Evolutionary conservation across 495 filamentous ascomycete genomes (phyloP), one percentile per base, ranked within the genome.

Genomic region (Aspergillus cavernicola): DNA sequence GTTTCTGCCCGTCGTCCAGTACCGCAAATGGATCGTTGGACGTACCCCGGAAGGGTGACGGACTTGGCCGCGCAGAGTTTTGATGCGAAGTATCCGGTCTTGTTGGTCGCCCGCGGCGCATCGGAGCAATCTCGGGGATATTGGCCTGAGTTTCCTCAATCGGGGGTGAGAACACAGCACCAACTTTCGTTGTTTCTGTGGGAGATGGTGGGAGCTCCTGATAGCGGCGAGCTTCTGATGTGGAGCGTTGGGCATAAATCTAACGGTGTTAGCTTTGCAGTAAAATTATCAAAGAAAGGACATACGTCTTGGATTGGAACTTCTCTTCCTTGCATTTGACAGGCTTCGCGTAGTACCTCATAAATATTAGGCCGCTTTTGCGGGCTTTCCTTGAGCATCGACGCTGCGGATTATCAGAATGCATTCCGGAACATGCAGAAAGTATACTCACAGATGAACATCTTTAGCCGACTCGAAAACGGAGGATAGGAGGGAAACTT

Each of bases 231-330:
- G 75, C 69, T 67, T 85, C 80, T 47, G 86, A 85, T 55, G 78
- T 73, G 19, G 86, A 80, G 47, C 83, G 80, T 44, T 80, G 79
- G 26, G 88, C 78, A 66, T 97, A 97, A 16, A 97, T 97, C 90
- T 96, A 53, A 16, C 4, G 46, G n/a, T 40, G 24, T 50, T 8
- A 41, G 39, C 22, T 0, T 28, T 37, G 7, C 3, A 24, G 11
- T 13, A 9, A 10, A 29, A n/a, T n/a, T 12, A 18, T 20, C 13
- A 38, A 75, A 2, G n/a, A 39, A 15, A 29, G 8, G 8, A 7
- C 88, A 63, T 73, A 95, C 92, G 73, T 98, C 93, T 77, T 88
- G 87, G 61, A 98, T 89, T 18, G 95, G 95, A 19, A 91, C 76
- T 61, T 92, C 87, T 51, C 84, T 86, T 44, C 89, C 89, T 62